Percentiles rank a stretch among this genome's conserved stretches.
Conservation (phyloP, 75 land plant genomes). For the Picea glauca region DNA sequence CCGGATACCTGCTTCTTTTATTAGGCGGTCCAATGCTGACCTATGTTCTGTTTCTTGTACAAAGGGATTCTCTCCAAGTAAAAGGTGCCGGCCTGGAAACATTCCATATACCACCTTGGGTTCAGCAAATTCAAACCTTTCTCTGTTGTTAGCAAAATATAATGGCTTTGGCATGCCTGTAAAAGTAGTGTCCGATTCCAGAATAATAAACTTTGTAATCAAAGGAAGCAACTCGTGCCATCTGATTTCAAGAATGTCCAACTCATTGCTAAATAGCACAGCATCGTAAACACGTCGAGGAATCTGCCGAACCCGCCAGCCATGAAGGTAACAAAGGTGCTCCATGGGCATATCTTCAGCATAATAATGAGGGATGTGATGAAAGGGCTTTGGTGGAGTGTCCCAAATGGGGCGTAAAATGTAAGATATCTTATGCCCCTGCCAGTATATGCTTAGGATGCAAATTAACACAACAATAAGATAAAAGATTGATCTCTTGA, state of each 20-base stretch:
- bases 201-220: constrained; percentile 64
- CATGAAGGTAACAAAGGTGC: constrained; percentile 71
- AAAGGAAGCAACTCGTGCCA: constrained; percentile 57
- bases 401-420: constrained; percentile 87
- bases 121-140: constrained; percentile 52
- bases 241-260: constrained; percentile 84
- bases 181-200: constrained; percentile 86
- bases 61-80: constrained; percentile 49
- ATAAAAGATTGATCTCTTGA: background rate
- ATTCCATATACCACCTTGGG: constrained; percentile 52
- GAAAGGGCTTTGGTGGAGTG: constrained; percentile 68
- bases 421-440: constrained; percentile 44
- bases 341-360: constrained; percentile 58
- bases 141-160: constrained; percentile 40
- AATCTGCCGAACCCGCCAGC: constrained; percentile 45
- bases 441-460: constrained; percentile 14
- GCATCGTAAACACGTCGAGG: constrained; percentile 93
- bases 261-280: constrained; percentile 84
- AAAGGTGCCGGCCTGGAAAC: constrained; percentile 21
- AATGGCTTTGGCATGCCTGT: constrained; percentile 81
- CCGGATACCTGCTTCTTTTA: constrained; percentile 52
- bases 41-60: constrained; percentile 53
- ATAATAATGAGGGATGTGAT: constrained; percentile 54
- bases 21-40: constrained; percentile 39
- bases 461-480: background rate